Base-by-base conservation (phyloP, 73 alveolate genomes). In the Diophrys sp. region DNA sequence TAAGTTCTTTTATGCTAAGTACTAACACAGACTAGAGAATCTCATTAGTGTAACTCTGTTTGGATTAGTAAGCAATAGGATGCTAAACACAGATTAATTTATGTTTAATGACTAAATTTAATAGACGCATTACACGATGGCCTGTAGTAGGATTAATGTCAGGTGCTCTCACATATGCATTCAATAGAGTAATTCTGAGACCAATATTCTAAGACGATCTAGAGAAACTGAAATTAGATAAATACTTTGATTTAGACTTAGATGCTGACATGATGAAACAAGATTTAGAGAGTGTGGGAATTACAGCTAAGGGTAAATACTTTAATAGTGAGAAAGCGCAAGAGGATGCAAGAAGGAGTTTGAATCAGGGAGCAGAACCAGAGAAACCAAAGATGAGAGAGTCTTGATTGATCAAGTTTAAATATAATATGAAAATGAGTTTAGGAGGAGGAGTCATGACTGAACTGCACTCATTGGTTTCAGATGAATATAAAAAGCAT, bases 221-320 rank as follows among this genome's bases (percentile, higher is more conserved):
- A 18, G 31, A 74, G 24, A 2, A 73, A 44, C n/a, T 56, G 55
- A 84, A 80, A 27, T 54, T 82, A 32, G 80, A 82, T 0, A 82
- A 82, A 34, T 82, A 82, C 44, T 82, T 74, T 73, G 31, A 14
- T 33, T 56, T 82, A 26, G 90, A 82, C 55, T 55, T 82, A 14
- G 74, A 82, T 67, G 90, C 90, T 0, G 90, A 82, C 29, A 54
- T 82, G 75, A 82, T 82, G 90, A 56, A 67, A 27, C 54, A 82
- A 26, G 90, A 82, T 54, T 34, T 82, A 1, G 81, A 75, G 29
- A 32, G 67, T 25, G 31, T 82, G 24, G 90, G 90, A 1, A 29
- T 82, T 28, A 33, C 55, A 74, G 74, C 74, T 33, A 78, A 82
- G 31, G 90, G 84, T 0, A 82, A 82, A 33, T 80, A 82, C 62